Percentiles rank a stretch among this genome's conserved stretches.
phyloP scores from a whole-genome alignment of 306 rosid species.

The Quercus ilex region DNA sequence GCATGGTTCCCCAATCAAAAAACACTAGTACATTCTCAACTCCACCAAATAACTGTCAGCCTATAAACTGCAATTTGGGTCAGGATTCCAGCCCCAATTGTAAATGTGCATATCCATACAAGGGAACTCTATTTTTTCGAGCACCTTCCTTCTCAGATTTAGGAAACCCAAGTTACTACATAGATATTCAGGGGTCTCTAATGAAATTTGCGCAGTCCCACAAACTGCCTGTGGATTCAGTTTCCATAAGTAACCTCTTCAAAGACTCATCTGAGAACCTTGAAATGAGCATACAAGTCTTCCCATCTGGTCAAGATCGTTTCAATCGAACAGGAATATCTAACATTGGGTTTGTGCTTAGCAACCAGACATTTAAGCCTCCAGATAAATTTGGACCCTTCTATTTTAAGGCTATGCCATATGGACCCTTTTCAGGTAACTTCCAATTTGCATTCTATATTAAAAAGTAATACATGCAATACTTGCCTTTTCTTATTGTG shows the following conservation, averaged over 20 bases:
- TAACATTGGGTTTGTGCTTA: slow-evolving; percentile 39
- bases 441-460: not conserved
- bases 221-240: slow-evolving; percentile 41
- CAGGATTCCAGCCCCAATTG: slow-evolving; percentile 63
- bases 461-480: not conserved
- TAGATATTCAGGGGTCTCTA: slow-evolving; percentile 25
- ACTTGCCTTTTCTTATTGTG: too few relatives aligned
- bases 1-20: slow-evolving; percentile 22
- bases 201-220: not conserved
- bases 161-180: slow-evolving; percentile 25
- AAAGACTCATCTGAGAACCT: slow-evolving; percentile 31
- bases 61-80: slow-evolving; percentile 26
- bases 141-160: slow-evolving; percentile 55
- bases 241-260: slow-evolving; percentile 35
- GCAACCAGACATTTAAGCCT: slow-evolving; percentile 48
- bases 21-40: slow-evolving; percentile 21
- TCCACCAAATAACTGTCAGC: slow-evolving; percentile 31
- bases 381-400: slow-evolving; percentile 50
- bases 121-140: slow-evolving; percentile 53
- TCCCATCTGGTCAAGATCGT: slow-evolving; percentile 38
- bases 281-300: slow-evolving; percentile 32
- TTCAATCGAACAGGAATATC: slow-evolving; percentile 47
- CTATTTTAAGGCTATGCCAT: slow-evolving; percentile 13
- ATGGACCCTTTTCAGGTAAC: slow-evolving; percentile 35
- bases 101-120: slow-evolving; percentile 61